Conservation (phyloP, 2,329 filamentous ascomycete genomes). For the Monosporascus sp. region DNA sequence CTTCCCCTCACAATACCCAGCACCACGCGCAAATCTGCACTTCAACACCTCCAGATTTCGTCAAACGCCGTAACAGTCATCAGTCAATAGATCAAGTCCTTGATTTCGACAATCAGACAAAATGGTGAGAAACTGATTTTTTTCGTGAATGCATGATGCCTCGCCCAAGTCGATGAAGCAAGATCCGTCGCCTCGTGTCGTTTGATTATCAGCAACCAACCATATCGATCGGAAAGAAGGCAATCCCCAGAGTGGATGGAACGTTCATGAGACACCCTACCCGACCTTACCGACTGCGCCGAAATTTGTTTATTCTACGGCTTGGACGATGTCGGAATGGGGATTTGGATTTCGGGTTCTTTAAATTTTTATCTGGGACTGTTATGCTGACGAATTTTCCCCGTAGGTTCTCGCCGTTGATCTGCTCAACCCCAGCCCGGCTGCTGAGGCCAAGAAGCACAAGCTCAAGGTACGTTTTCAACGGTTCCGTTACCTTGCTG, state of each 20-base stretch:
- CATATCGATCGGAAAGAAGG: no score
- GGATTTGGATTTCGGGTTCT: not conserved
- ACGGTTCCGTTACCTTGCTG: not conserved
- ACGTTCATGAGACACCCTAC: not conserved
- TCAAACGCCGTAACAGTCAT: slow-evolving; percentile 44
- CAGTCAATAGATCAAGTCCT: slow-evolving; percentile 33
- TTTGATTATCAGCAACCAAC: not conserved
- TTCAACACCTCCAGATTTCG: slow-evolving; percentile 43
- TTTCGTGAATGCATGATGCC: slow-evolving; percentile 3
- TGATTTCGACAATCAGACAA: slow-evolving; percentile 50
- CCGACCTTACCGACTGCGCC: not conserved
- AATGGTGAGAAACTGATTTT: slow-evolving; percentile 52
- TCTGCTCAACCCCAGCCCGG: slow-evolving; percentile 97
- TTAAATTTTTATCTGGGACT: slow-evolving; percentile 11
- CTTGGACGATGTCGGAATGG: not conserved
- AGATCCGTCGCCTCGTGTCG: not conserved
- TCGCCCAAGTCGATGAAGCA: slow-evolving; percentile 8
- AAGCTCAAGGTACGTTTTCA: slow-evolving; percentile 88
- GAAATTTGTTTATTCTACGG: not conserved
- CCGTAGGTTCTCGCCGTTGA: slow-evolving; percentile 98
- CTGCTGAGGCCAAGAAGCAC: slow-evolving; percentile 99
- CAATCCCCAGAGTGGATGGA: not conserved
- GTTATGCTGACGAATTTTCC: slow-evolving; percentile 41
- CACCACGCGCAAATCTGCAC: slow-evolving; percentile 46
- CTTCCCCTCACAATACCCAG: slow-evolving; percentile 28